Percentiles rank a stretch among this genome's conserved stretches.
Evolutionary conservation across 2,329 filamentous ascomycete genomes (phyloP).

Genomic region (Neonectria coccinea): DNA sequence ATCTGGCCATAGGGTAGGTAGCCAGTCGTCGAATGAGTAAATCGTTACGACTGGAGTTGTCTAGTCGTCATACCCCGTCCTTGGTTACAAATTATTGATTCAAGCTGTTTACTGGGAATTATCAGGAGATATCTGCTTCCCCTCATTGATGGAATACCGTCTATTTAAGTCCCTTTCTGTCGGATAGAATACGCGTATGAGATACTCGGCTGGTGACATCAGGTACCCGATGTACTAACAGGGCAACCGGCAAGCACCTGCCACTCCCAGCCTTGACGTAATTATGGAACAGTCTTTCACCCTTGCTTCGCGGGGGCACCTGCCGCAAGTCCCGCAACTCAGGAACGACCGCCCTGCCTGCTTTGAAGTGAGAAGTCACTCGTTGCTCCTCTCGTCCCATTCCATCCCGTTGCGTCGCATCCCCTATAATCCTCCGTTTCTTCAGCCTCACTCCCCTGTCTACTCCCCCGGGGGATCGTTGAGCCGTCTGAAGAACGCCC

Average conservation of each 20-base stretch:
- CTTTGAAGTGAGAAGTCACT: conserved; percentile 9
- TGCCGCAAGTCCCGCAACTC: conserved; percentile 40
- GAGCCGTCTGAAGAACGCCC: conserved; percentile 1
- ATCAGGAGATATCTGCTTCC: not conserved
- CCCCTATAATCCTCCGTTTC: conserved; percentile 11
- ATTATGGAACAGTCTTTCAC: conserved; percentile 8
- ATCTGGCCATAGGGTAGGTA: conserved; percentile 26
- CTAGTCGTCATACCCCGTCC: not conserved
- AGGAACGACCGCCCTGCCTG: conserved; percentile 16
- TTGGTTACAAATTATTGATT: not conserved
- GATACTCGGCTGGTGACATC: conserved; percentile 2
- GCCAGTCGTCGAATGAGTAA: not conserved
- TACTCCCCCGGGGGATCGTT: not conserved
- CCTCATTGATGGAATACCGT: not conserved
- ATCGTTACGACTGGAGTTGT: not conserved
- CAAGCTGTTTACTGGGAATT: not conserved
- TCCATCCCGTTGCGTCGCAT: conserved; percentile 23
- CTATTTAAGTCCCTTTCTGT: not conserved
- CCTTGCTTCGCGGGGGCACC: conserved; percentile 33
- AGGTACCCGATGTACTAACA: conserved; percentile 42
- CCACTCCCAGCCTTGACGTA: conserved; percentile 10
- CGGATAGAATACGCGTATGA: conserved; percentile 9
- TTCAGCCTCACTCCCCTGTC: not conserved
- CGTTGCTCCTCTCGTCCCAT: conserved; percentile 28
- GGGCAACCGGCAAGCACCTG: not conserved